Conservation (phyloP, 148 eudicot species). For the Talinum fruticosum region DNA sequence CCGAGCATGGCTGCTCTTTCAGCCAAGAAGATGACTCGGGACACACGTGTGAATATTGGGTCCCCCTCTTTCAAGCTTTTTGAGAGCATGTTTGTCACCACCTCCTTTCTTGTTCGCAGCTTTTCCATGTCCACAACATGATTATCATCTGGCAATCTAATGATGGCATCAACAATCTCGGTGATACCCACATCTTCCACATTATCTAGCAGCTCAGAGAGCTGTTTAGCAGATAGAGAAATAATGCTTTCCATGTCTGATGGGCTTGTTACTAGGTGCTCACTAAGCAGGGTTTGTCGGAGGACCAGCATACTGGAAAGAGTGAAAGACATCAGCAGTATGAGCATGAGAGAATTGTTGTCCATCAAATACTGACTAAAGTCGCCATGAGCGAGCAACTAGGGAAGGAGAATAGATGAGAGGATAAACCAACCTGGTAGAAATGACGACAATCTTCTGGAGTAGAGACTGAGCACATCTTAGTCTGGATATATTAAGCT, state of each 20-base stretch:
- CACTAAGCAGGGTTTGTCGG: constrained; percentile 46
- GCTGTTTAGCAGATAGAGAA: constrained; percentile 28
- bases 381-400: not conserved
- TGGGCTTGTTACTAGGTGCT: constrained; percentile 31
- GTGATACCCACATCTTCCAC: constrained; percentile 40
- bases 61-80: constrained; percentile 59
- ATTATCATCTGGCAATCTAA: constrained; percentile 7
- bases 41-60: constrained; percentile 39
- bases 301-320: constrained; percentile 51
- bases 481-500: constrained; percentile 46
- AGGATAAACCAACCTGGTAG: constrained; percentile 41
- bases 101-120: constrained; percentile 35
- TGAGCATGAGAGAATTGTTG: not conserved
- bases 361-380: not conserved
- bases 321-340: too few relatives aligned
- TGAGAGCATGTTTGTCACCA: constrained; percentile 47
- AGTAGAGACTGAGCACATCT: constrained; percentile 45
- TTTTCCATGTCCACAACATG: constrained; percentile 23
- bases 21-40: constrained; percentile 42
- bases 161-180: constrained; percentile 39
- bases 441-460: constrained; percentile 48
- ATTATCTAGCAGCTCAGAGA: constrained; percentile 35
- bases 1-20: constrained; percentile 41
- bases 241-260: constrained; percentile 41
- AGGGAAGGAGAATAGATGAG: not conserved